Evolutionary conservation across 2,329 filamentous ascomycete genomes (phyloP), one percentile per base, ranked within the genome.

Genomic region (Colletotrichum costaricense): DNA sequence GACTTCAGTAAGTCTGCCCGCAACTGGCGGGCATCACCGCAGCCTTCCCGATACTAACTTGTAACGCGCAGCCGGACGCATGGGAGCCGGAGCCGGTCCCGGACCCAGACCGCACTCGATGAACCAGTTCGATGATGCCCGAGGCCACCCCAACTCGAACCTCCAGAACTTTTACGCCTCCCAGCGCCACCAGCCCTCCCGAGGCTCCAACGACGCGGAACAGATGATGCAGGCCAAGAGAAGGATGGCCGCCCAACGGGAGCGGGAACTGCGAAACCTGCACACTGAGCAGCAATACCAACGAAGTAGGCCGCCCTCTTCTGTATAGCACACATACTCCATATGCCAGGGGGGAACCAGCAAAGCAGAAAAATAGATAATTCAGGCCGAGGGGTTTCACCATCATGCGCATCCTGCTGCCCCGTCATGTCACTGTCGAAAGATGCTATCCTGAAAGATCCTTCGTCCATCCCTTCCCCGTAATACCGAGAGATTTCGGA

Each of bases 241-340:
- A 88, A 94, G 96, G 89, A 97, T 98, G 94, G 97, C 97, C 81
- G 97, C 97, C 84, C 97, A 98, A 88, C 94, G 97, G 86, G 97
- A 99, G 89, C 94, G 96, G 86, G 97, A 99, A 88, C 93, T 99
- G 85, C 95, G 97, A 86, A 99, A 98, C 87, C 98, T 98, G 87
- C 97, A 99, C 88, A 97, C 98, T 87, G 97, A 99, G 91, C 97
- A 99, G 91, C 97, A 99, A 92, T 98, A 97, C 88, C 97, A 98
- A 89, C 93, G 96, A 94, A 98, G 97, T 98, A 94, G 92, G 93
- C 92, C 92, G 85, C 90, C 91, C 90, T 90, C 90, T 89, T 88
- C 90, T 91, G 89, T 90, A 91, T 93, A 92, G 90, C 90, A 88
- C 82, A 87, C 85, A 85, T 84, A 75, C 78, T 80, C 82, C 83